These are phyloP conservation scores for Malassezia yamatoensis DNA, from an alignment of 1,284 basidiomycete genomes.

Conservation along the genomic window DNA sequence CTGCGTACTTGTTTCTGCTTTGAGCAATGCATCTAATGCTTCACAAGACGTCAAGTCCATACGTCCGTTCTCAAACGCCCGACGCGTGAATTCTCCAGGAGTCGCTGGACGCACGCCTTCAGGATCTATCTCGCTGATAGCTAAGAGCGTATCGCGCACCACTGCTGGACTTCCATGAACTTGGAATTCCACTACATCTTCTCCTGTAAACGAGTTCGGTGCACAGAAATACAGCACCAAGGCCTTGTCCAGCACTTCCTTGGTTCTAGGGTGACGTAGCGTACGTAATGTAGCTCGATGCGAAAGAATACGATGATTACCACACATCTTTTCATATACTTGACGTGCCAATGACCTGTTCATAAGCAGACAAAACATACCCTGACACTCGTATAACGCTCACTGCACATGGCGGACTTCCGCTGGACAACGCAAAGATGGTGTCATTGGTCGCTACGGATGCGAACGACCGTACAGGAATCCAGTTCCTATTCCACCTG, in stretches of 20 bases:
- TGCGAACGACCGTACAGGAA: no score
- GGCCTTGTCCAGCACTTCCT: slow-evolving; percentile 61
- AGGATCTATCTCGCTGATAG: slow-evolving; percentile 53
- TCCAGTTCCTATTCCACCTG: no score
- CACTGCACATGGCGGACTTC: slow-evolving; percentile 68
- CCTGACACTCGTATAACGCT: slow-evolving; percentile 73
- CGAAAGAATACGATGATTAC: slow-evolving; percentile 49
- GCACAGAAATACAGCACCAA: slow-evolving; percentile 66
- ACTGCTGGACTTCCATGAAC: slow-evolving; percentile 76
- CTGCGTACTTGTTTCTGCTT: slow-evolving; percentile 73
- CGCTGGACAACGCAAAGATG: slow-evolving; percentile 75
- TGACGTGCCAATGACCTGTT: no score
- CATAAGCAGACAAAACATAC: slow-evolving; percentile 30
- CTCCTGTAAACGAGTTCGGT: slow-evolving; percentile 62
- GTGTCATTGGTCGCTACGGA: slow-evolving; percentile 50
- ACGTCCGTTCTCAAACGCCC: slow-evolving; percentile 66
- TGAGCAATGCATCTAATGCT: slow-evolving; percentile 69
- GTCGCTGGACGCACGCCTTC: slow-evolving; percentile 58
- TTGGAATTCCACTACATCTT: slow-evolving; percentile 74
- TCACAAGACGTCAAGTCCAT: slow-evolving; percentile 75
- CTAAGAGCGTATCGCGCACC: slow-evolving; percentile 59
- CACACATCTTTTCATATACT: slow-evolving; percentile 58
- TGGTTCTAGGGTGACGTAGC: slow-evolving; percentile 58
- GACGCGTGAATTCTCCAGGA: slow-evolving; percentile 74
- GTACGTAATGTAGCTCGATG: slow-evolving; percentile 63